These are phyloP conservation scores for Pseudocercospora ulei DNA, from an alignment of 2,329 filamentous ascomycete genomes.

Conservation along the genomic window DNA sequence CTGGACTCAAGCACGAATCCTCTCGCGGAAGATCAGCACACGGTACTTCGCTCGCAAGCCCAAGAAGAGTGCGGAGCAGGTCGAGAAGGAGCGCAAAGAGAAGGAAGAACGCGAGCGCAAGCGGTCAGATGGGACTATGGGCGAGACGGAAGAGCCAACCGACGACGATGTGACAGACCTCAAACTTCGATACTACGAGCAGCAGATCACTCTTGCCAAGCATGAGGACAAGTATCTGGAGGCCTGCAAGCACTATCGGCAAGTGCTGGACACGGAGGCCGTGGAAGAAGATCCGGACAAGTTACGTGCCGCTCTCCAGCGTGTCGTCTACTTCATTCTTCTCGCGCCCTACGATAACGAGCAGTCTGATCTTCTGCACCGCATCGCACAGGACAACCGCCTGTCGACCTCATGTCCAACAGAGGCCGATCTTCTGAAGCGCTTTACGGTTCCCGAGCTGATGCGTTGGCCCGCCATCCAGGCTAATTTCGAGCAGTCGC, in stretches of 20 bases:
- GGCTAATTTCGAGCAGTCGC: constrained; percentile 75
- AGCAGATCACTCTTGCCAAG: constrained; percentile 90
- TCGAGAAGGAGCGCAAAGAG: constrained; percentile 84
- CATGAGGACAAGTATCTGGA: constrained; percentile 97
- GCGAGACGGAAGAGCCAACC: constrained; percentile 64
- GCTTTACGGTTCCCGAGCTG: constrained; percentile 89
- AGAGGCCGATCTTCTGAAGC: constrained; percentile 78
- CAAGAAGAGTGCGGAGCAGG: constrained; percentile 78
- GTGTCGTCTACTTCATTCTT: constrained; percentile 95
- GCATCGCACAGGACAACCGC: constrained; percentile 75
- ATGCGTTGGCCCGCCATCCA: constrained; percentile 97
- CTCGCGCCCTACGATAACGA: constrained; percentile 97
- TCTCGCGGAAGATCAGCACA: constrained; percentile 95
- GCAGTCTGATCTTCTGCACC: constrained; percentile 91
- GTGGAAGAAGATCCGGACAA: constrained; percentile 83
- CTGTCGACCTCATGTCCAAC: constrained; percentile 48
- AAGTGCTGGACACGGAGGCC: constrained; percentile 90
- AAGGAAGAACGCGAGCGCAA: constrained; percentile 74
- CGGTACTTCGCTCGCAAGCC: constrained; percentile 81
- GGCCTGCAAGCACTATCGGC: constrained; percentile 94
- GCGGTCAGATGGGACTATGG: constrained; percentile 41
- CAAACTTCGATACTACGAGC: constrained; percentile 92
- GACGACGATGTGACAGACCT: constrained; percentile 91
- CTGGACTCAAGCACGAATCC: constrained; percentile 89
- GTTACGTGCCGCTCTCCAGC: constrained; percentile 74